Evolutionary conservation across 371 early-diverging fungal species (phyloP), one percentile per base, ranked within the genome.

Genomic region (Coemansia sp.): DNA sequence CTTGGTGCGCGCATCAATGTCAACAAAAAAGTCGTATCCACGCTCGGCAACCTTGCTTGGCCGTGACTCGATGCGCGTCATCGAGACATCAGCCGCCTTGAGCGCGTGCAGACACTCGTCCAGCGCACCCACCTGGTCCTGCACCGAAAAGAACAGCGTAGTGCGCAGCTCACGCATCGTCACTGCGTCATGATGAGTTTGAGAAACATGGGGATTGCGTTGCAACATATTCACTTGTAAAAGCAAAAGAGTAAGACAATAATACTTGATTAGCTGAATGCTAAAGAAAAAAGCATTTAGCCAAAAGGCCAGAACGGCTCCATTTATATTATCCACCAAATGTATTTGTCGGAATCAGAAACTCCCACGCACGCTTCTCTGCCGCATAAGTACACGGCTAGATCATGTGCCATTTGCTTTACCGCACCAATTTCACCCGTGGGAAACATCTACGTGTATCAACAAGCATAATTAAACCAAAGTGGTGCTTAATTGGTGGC

Each of bases 31-130:
- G 73, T 97, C 95, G 72, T 97, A 96, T 62, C 90, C 88, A 73
- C 89, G 90, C 29, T 87, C 89, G 36, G 82, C 82, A 1, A 90
- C 90, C 69, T 84, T 86, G 73, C 89, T 88, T 19, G 97, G 95
- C 24, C 96, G 92, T 84, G 94, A 93, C 82, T 97, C 98, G 77
- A 97, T 97, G 51, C 93, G 89, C 17, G 91, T 92, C 79, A 97
- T 84, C 12, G 93, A 93, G 66, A 96, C 86, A 59, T 87, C 83
- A 73, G 89, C 84, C 6, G 84, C 76, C 65, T 89, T 88, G 65
- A 97, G 85, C 46, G 86, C 85, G 23, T 83, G 72, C 28, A 97
- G 86, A 57, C 94, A 91, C 66, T 88, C 86, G 66, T 95, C 95
- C 26, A 96, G 85, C 9, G 89, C 88, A 4, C 96, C 98, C 12